Evolutionary conservation across 495 filamentous ascomycete genomes (phyloP).

Genomic region (Daldinia decipiens): DNA sequence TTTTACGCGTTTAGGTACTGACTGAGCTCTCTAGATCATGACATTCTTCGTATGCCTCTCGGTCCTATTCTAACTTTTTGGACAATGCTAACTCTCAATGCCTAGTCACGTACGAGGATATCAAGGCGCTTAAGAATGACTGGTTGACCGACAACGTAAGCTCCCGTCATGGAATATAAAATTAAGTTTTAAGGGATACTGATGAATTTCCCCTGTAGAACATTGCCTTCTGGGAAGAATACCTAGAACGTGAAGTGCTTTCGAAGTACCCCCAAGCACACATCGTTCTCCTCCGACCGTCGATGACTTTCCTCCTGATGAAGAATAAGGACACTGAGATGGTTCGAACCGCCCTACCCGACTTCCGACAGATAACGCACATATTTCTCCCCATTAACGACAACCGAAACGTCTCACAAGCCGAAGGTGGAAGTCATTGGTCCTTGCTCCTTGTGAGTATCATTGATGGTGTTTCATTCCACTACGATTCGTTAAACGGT

Average conservation of each 20-base stretch:
- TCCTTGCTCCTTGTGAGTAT: constrained; percentile 89
- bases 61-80: neutral
- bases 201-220: constrained; percentile 58
- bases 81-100: constrained; percentile 26
- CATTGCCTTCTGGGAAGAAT: constrained; percentile 99
- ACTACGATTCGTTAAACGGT: constrained; percentile 90
- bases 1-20: constrained; percentile 6
- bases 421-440: constrained; percentile 95
- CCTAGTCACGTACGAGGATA: constrained; percentile 72
- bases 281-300: constrained; percentile 91
- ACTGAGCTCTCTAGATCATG: constrained; percentile 49
- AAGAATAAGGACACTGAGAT: constrained; percentile 79
- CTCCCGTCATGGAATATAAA: neutral
- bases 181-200: constrained; percentile 25
- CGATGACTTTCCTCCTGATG: constrained; percentile 93
- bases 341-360: constrained; percentile 77
- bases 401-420: constrained; percentile 73
- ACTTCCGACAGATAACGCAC: constrained; percentile 85
- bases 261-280: constrained; percentile 76
- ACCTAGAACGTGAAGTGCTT: constrained; percentile 88
- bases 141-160: constrained; percentile 98
- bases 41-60: constrained; percentile 54
- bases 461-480: constrained; percentile 90
- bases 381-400: constrained; percentile 98
- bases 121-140: constrained; percentile 86